Evolutionary conservation across 2,329 filamentous ascomycete species (phyloP).

Genomic region (Graphiopsis chlorocephala): DNA sequence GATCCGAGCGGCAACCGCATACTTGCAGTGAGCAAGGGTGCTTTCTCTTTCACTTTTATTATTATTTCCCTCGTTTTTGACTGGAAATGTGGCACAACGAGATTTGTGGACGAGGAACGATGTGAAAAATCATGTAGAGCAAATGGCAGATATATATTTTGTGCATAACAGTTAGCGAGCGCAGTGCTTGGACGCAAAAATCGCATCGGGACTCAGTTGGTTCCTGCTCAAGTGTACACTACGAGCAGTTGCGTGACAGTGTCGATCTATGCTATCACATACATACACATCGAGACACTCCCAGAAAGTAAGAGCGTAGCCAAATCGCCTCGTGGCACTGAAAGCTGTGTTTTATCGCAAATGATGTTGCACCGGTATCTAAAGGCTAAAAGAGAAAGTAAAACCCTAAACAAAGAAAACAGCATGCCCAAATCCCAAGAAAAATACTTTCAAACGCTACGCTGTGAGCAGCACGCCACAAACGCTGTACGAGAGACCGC

Average conservation of each 20-base stretch:
- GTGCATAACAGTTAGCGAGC: neutral
- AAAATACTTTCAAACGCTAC: neutral
- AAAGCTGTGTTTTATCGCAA: neutral
- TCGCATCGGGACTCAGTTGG: neutral
- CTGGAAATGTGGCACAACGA: neutral
- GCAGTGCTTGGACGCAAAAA: neutral
- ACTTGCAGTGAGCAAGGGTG: neutral
- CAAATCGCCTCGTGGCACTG: neutral
- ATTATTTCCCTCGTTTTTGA: neutral
- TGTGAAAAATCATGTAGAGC: neutral
- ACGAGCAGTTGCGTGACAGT: neutral
- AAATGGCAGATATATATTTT: neutral
- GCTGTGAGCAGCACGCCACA: neutral
- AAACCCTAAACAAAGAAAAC: neutral
- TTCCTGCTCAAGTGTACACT: neutral
- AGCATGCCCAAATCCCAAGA: neutral
- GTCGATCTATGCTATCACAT: no score
- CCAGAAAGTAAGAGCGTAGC: neutral
- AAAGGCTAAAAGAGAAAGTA: neutral
- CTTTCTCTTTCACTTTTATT: neutral
- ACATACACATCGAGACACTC: neutral
- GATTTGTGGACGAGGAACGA: neutral
- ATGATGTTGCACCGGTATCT: constrained; percentile 1
- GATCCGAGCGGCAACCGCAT: no score
- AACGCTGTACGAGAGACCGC: neutral